Conservation (phyloP, 1,139 yeast species). For the Blastobotrys persicus region DNA sequence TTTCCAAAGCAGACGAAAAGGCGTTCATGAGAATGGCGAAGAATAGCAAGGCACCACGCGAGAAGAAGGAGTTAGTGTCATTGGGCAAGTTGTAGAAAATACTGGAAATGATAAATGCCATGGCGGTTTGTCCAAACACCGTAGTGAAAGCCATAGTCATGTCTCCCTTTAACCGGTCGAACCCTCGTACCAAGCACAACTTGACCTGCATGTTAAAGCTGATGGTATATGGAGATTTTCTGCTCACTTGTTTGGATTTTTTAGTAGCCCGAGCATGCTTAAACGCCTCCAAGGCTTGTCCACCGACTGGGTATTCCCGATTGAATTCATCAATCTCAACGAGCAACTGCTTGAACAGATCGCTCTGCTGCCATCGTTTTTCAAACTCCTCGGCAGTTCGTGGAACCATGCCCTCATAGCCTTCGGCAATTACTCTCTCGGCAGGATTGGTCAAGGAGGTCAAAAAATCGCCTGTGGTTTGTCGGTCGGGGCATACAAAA, state of each 20-base stretch:
- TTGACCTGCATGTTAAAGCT: constrained; percentile 63
- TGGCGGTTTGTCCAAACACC: constrained; percentile 61
- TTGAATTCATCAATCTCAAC: constrained; percentile 44
- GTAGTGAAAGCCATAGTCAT: constrained; percentile 60
- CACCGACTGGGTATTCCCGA: constrained; percentile 27
- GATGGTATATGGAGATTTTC: constrained; percentile 62
- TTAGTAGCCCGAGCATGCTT: constrained; percentile 53
- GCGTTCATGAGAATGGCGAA: constrained; percentile 78
- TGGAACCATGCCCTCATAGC: constrained; percentile 64
- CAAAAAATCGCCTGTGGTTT: constrained; percentile 79
- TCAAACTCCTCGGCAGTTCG: constrained; percentile 68
- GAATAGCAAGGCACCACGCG: constrained; percentile 70
- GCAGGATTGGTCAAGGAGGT: constrained; percentile 75
- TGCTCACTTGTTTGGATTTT: constrained; percentile 52
- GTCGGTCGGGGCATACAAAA: constrained; percentile 67
- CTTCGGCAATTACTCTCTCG: constrained; percentile 56
- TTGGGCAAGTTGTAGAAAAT: constrained; percentile 62
- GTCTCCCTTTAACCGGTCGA: constrained; percentile 63
- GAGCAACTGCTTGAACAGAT: constrained; percentile 44
- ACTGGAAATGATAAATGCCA: constrained; percentile 72
- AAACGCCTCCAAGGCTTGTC: constrained; percentile 36
- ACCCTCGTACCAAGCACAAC: constrained; percentile 59
- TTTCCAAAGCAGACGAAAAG: constrained; percentile 69
- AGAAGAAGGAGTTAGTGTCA: constrained; percentile 56
- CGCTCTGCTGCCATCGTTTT: constrained; percentile 60